phyloP scores from a whole-genome alignment of 1,284 basidiomycete genomes.

The Rhodotorula sp. region DNA sequence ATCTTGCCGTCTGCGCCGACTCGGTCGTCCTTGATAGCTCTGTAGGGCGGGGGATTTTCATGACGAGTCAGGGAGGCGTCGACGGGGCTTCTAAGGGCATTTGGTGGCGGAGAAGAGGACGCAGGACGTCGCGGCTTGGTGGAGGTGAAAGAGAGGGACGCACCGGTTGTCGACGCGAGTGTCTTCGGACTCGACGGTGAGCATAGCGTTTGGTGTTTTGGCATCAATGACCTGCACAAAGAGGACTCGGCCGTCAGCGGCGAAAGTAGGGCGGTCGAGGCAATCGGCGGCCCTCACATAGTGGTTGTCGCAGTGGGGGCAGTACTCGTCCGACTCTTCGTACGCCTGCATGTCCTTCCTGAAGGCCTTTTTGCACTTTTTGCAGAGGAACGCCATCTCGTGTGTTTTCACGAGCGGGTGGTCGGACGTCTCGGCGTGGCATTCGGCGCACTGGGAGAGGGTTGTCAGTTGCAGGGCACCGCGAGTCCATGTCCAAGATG shows the following conservation, averaged over 20 bases:
- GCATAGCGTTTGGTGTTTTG: slow-evolving; percentile 80
- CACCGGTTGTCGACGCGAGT: slow-evolving; percentile 80
- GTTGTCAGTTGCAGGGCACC: neutral
- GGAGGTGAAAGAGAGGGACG: slow-evolving; percentile 43
- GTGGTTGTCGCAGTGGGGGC: slow-evolving; percentile 96
- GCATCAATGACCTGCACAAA: slow-evolving; percentile 77
- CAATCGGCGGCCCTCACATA: slow-evolving; percentile 63
- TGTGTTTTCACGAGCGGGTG: slow-evolving; percentile 73
- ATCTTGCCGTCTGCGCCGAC: slow-evolving; percentile 15
- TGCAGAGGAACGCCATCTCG: slow-evolving; percentile 94
- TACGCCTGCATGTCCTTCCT: slow-evolving; percentile 87
- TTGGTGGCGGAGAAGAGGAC: neutral
- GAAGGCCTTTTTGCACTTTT: slow-evolving; percentile 97
- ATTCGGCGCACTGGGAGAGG: slow-evolving; percentile 81
- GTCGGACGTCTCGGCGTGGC: slow-evolving; percentile 75
- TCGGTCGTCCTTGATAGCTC: slow-evolving; percentile 31
- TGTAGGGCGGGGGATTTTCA: neutral
- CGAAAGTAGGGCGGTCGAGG: no score
- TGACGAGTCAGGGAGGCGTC: no score
- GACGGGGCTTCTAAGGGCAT: neutral
- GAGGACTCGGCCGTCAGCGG: neutral
- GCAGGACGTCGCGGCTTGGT: no score
- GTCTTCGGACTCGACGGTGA: slow-evolving; percentile 88
- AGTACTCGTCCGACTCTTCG: slow-evolving; percentile 96
- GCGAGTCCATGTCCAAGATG: no score